Evolutionary conservation across 257 asterid genomes (phyloP).

Genomic region (Ajuga chamaepitys): DNA sequence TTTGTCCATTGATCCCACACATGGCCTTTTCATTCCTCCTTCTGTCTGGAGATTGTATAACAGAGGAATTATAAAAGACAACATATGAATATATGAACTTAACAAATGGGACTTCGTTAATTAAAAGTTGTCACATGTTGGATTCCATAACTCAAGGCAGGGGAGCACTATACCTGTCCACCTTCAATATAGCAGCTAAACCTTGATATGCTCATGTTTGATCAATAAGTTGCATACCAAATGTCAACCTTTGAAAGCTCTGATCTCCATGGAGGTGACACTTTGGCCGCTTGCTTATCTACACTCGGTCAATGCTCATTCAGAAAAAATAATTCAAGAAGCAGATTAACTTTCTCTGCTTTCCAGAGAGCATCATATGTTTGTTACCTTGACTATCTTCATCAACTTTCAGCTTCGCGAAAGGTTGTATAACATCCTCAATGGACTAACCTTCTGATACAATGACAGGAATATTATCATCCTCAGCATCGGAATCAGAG

Average conservation of each 20-base stretch:
- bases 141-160: neutral
- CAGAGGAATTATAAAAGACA: neutral
- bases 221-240: constrained; percentile 91
- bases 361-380: neutral
- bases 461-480: constrained; percentile 14
- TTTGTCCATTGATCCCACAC: constrained; percentile 73
- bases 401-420: constrained; percentile 47
- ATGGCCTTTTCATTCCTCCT: constrained; percentile 69
- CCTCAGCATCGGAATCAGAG: constrained; percentile 68
- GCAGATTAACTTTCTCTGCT: neutral
- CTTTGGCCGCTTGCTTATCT: constrained; percentile 33
- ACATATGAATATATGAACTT: neutral
- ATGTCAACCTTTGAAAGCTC: constrained; percentile 54
- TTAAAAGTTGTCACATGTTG: no score
- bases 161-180: constrained; percentile 58
- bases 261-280: constrained; percentile 54
- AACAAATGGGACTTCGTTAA: neutral
- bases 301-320: constrained; percentile 17
- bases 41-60: constrained; percentile 49
- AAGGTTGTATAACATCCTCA: constrained; percentile 52
- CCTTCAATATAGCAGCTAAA: constrained; percentile 81
- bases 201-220: constrained; percentile 68
- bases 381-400: constrained; percentile 35
- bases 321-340: constrained; percentile 17
- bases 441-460: constrained; percentile 25